Evolutionary conservation across 805 yeast genomes (phyloP).

Genomic region (Clavispora fructus): DNA sequence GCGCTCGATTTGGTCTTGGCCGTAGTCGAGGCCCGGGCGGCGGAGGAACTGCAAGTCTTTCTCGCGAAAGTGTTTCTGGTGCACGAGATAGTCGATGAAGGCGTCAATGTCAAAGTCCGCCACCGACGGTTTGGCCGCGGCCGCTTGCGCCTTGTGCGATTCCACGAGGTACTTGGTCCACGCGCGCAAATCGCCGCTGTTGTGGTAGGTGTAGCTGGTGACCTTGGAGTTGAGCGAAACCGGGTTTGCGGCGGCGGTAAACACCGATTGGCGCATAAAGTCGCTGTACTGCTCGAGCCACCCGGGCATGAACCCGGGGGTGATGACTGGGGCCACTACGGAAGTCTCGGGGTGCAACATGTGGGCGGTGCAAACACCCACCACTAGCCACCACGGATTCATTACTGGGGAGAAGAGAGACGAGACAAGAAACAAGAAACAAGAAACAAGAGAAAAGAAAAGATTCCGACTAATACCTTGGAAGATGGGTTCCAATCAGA

Average conservation of each 20-base stretch:
- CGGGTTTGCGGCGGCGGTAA: not conserved
- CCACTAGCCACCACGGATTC: too few species aligned
- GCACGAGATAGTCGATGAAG: conserved; percentile 27
- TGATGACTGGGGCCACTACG: too few species aligned
- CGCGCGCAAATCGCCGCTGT: conserved; percentile 17
- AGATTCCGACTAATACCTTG: too few species aligned
- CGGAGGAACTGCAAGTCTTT: conserved; percentile 25
- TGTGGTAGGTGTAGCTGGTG: conserved; percentile 24
- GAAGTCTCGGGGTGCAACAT: too few species aligned
- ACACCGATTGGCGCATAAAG: not conserved
- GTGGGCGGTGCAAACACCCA: too few species aligned
- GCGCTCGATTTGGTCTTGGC: conserved; percentile 33
- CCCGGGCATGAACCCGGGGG: not conserved
- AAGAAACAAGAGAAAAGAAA: too few species aligned
- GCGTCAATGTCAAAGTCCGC: conserved; percentile 22
- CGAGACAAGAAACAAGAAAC: too few species aligned
- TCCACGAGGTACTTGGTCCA: conserved; percentile 23
- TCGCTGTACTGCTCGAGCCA: not conserved
- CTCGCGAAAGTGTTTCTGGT: conserved; percentile 20
- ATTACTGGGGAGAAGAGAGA: too few species aligned
- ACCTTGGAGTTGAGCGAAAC: conserved; percentile 20
- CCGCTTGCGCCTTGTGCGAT: conserved; percentile 3
- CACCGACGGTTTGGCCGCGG: conserved; percentile 1
- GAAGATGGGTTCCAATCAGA: too few species aligned
- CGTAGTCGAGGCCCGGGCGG: conserved; percentile 27